These are phyloP conservation scores for Ustilago esculenta DNA, from an alignment of 1,284 basidiomycete genomes.

Conservation along the genomic window DNA sequence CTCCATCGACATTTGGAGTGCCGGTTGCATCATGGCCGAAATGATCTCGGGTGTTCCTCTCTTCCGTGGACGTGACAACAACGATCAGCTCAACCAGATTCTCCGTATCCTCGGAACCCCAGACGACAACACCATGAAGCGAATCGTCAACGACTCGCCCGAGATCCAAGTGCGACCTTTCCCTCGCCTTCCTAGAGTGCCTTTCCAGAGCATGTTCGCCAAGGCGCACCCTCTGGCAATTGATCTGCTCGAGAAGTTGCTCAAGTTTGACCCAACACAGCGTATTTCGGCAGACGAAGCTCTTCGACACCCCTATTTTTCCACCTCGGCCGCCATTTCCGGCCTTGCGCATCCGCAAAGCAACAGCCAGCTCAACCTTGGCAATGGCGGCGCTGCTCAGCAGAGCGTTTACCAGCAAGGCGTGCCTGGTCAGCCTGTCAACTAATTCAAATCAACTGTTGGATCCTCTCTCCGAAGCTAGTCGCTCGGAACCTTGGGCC, in stretches of 20 bases:
- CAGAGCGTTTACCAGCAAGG: conserved; percentile 38
- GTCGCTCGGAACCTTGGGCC: no score
- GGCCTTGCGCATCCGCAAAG: conserved; percentile 32
- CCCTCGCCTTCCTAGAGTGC: conserved; percentile 89
- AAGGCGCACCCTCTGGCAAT: conserved; percentile 92
- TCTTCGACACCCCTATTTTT: conserved; percentile 92
- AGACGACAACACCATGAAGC: conserved; percentile 84
- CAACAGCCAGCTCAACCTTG: conserved; percentile 44
- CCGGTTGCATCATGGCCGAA: conserved; percentile 94
- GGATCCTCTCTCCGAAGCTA: no score
- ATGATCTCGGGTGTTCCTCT: conserved; percentile 94
- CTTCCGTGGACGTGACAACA: conserved; percentile 96
- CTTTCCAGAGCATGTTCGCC: conserved; percentile 86
- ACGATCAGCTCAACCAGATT: conserved; percentile 96
- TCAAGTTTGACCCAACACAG: conserved; percentile 95
- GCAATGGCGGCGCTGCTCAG: conserved; percentile 40
- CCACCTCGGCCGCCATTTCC: conserved; percentile 59
- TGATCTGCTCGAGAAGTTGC: conserved; percentile 90
- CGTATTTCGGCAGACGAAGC: conserved; percentile 92
- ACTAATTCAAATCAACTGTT: neutral
- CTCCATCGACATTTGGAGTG: conserved; percentile 98
- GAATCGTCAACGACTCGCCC: conserved; percentile 91
- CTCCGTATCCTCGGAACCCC: conserved; percentile 97
- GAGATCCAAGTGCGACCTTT: conserved; percentile 88
- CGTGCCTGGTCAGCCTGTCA: conserved; percentile 33